Conservation (phyloP, 768 basidiomycete genomes). For the Phaeotremella fagi region DNA sequence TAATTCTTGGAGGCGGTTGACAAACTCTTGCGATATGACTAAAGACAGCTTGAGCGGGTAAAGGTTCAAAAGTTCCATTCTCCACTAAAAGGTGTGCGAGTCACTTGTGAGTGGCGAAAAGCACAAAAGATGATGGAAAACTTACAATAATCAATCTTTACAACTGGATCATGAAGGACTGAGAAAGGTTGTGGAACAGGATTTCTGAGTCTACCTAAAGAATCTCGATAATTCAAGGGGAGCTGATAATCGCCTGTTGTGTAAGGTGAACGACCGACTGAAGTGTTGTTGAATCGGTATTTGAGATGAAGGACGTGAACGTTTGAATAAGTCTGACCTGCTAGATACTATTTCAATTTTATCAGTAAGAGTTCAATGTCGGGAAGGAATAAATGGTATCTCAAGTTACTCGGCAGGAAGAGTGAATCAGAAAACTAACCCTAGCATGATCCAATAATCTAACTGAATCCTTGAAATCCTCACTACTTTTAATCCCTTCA, state of each 20-base stretch:
- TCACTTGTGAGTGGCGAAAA: no score
- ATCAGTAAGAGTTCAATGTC: not conserved
- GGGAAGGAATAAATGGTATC: no score
- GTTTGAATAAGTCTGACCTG: constrained; percentile 22
- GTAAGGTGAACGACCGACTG: constrained; percentile 14
- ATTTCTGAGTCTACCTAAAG: constrained; percentile 14
- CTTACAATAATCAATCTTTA: constrained; percentile 47
- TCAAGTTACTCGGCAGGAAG: no score
- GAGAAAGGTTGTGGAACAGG: constrained; percentile 43
- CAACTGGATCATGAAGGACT: constrained; percentile 38
- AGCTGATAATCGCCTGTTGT: constrained; percentile 20
- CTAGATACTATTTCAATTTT: constrained; percentile 23
- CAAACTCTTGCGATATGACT: constrained; percentile 37
- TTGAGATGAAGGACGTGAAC: constrained; percentile 44
- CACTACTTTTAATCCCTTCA: constrained; percentile 29
- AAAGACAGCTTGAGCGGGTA: constrained; percentile 42
- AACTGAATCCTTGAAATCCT: constrained; percentile 39
- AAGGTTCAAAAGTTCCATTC: constrained; percentile 40
- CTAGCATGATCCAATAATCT: constrained; percentile 44
- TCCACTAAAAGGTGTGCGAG: constrained; percentile 30
- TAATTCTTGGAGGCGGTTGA: constrained; percentile 41
- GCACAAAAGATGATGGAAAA: no score
- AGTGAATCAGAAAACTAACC: constrained; percentile 22
- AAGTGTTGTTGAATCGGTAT: constrained; percentile 38
- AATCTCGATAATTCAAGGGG: constrained; percentile 19